Percentiles rank a stretch among this genome's conserved stretches.
Evolutionary conservation across 306 rosid genomes (phyloP).

Genomic region (Macrotyloma uniflorum): DNA sequence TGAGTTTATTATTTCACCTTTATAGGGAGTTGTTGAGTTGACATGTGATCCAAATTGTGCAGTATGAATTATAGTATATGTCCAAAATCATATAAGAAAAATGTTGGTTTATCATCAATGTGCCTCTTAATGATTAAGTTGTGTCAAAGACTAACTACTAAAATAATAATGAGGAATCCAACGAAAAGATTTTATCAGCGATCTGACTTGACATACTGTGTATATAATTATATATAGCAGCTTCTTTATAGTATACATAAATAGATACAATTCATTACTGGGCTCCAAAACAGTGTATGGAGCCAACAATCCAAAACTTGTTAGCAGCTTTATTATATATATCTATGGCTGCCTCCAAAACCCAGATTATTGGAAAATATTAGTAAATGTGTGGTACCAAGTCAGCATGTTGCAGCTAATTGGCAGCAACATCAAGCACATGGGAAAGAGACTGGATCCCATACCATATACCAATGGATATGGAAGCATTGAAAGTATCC

Average conservation of each 20-base stretch:
- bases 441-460: constrained; percentile 29
- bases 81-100: too few species aligned
- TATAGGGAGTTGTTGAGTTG: too few species aligned
- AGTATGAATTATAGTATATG: too few species aligned
- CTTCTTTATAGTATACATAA: neutral
- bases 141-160: neutral
- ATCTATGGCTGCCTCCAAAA: neutral
- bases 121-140: too few species aligned
- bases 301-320: neutral
- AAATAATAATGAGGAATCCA: constrained; percentile 19
- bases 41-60: too few species aligned
- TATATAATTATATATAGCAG: neutral
- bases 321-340: neutral
- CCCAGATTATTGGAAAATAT: neutral
- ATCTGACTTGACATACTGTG: neutral
- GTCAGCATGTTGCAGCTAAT: neutral
- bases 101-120: too few species aligned
- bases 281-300: too few species aligned
- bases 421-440: constrained; percentile 19
- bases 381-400: neutral
- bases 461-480: neutral
- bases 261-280: neutral
- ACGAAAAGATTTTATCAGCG: neutral
- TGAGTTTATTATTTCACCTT: too few species aligned
- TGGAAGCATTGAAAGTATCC: neutral